Conservation (phyloP, 768 basidiomycete genomes). For the Tylopilus sp. region DNA sequence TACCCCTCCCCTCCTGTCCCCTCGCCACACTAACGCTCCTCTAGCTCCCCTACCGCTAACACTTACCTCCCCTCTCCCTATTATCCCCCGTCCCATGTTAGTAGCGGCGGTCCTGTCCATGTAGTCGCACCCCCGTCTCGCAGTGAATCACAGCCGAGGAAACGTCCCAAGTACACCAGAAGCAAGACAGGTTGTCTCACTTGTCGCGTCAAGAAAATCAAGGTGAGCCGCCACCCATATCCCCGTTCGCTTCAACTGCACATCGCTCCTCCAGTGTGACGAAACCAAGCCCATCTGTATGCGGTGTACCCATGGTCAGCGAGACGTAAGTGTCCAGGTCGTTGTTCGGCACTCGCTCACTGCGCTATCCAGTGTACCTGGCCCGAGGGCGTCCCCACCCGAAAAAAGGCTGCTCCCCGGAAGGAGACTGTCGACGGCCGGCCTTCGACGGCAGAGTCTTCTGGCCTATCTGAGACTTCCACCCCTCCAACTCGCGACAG, state of each 20-base stretch:
- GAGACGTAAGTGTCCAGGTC: slow-evolving; percentile 53
- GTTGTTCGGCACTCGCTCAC: slow-evolving; percentile 12
- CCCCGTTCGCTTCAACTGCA: slow-evolving; percentile 1
- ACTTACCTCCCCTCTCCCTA: slow-evolving; percentile 41
- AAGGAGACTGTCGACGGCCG: slow-evolving; percentile 60
- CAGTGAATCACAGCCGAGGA: slow-evolving; percentile 55
- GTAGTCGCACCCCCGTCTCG: slow-evolving; percentile 46
- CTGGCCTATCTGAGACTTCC: slow-evolving; percentile 66
- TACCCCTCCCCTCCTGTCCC: slow-evolving; percentile 18
- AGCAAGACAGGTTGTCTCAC: slow-evolving; percentile 94
- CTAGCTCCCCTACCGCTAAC: slow-evolving; percentile 36
- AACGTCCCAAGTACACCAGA: slow-evolving; percentile 89
- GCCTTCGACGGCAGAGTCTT: slow-evolving; percentile 75
- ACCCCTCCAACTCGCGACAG: slow-evolving; percentile 68
- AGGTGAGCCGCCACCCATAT: slow-evolving; percentile 47
- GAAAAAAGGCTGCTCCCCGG: slow-evolving; percentile 59
- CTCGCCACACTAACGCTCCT: slow-evolving; percentile 17
- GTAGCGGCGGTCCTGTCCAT: slow-evolving; percentile 39
- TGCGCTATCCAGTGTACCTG: slow-evolving; percentile 61
- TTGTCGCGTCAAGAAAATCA: slow-evolving; percentile 93
- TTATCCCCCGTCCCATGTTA: slow-evolving; percentile 31
- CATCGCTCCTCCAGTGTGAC: slow-evolving; percentile 60
- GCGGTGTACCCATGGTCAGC: slow-evolving; percentile 81
- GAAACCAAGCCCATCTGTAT: slow-evolving; percentile 86
- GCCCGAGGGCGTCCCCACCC: slow-evolving; percentile 74